A percentile compares a stretch with the other conserved stretches of the same genome.
Conservation (phyloP, 805 yeast species). For the Yarrowia hollandica region DNA sequence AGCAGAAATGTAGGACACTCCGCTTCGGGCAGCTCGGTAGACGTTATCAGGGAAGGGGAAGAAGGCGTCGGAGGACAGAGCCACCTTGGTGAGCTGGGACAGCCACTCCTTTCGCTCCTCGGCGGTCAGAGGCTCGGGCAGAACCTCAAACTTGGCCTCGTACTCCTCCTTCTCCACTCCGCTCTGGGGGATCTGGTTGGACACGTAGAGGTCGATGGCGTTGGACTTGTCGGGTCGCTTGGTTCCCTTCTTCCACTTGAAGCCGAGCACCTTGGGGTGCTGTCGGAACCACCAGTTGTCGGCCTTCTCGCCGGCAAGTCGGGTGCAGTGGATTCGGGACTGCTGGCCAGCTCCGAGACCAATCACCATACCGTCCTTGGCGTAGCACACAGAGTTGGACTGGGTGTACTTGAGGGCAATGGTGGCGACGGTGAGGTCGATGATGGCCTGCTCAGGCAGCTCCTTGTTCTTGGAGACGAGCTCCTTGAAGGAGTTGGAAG, state of each 20-base stretch:
- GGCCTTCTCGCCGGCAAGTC: constrained; percentile 99
- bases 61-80: constrained; percentile 96
- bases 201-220: constrained; percentile 92
- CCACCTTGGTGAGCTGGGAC: constrained; percentile 74
- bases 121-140: constrained; percentile 80
- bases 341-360: constrained; percentile 99
- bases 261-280: constrained; percentile 88
- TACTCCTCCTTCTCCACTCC: constrained; percentile 94
- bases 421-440: constrained; percentile 95
- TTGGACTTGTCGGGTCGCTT: constrained; percentile 98
- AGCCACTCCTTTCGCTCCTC: constrained; percentile 90
- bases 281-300: constrained; percentile 99
- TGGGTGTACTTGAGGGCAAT: constrained; percentile 97
- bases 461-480: constrained; percentile 83
- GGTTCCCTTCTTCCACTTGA: constrained; percentile 97
- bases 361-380: constrained; percentile 98
- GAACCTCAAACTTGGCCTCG: constrained; percentile 78
- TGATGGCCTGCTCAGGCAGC: constrained; percentile 85
- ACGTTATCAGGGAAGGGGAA: constrained; percentile 99
- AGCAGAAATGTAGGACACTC: constrained; percentile 94
- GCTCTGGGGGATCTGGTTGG: constrained; percentile 83
- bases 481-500: constrained; percentile 85
- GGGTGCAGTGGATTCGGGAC: constrained; percentile 97
- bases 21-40: constrained; percentile 94
- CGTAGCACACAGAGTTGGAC: constrained; percentile 97